Base-by-base conservation (phyloP, 257 asterid genomes). In the Przewalskia tangutica region DNA sequence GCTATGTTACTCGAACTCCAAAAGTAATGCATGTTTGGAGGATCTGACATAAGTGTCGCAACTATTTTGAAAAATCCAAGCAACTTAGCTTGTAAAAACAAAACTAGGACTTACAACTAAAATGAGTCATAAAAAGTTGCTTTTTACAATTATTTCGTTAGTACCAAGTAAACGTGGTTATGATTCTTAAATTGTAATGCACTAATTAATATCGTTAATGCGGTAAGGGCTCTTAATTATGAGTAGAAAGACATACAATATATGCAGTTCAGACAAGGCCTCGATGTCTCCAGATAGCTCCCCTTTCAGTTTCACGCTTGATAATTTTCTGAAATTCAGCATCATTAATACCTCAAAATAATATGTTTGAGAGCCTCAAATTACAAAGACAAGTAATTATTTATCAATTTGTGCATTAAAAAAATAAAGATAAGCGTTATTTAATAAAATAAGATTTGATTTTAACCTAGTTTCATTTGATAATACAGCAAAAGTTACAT, bases 301-400 rank as follows among this genome's bases (percentile, higher is more conserved):
- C 3, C 84, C 84, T 32, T 54, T 56, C 80, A 81, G 70, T 23
- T 62, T 58, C 40, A 79, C 59, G 70, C 82, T 58, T 38, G 82
- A 59, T 20, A 79, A 59, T 62, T 79, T 79, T 59, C 82, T 79
- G 54, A 59, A 79, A 38, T 58, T 40, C 8, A 55, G 58, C 40
- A 78, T 55, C 2, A 42, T 17, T 60, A 60, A 32, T 71, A 42
- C 17, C 34, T 71, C 14, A 13, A 20, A 62, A 23, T 60, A 23
- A 63, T 63, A 63, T 4, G 17, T 63, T 63, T 11, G 16, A 60
- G 14, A 60, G 66, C 38, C 66, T 60, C 65, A 60, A 60, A 8
- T n/a, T 23, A 32, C 40, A 60, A 60, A 60, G 36, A 23, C 7
- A 63, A 75, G 23, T 38, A 50, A 50, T 7, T 48, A 48, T 48